Conservation (phyloP, 2,329 filamentous ascomycete species). For the Mycocentrospora acerina region DNA sequence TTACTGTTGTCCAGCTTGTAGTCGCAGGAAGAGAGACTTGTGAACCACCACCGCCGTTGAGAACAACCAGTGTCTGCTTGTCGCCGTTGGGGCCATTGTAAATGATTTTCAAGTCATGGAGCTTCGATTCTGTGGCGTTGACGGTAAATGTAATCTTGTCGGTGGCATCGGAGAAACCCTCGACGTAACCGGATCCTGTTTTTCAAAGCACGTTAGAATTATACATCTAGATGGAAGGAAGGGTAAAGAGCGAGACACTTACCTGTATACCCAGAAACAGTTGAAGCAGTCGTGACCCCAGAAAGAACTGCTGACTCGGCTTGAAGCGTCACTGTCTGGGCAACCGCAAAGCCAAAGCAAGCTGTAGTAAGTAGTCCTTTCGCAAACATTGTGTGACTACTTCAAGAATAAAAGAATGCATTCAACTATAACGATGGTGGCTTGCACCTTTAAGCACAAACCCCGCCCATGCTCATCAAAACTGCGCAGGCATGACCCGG, state of each 20-base stretch:
- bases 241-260: neutral
- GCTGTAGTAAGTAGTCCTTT: no score
- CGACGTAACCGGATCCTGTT: conserved; percentile 51
- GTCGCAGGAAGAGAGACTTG: conserved; percentile 47
- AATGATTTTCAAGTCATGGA: conserved; percentile 50
- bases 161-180: conserved; percentile 46
- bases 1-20: conserved; percentile 41
- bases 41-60: conserved; percentile 47
- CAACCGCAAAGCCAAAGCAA: conserved; percentile 4
- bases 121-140: conserved; percentile 33
- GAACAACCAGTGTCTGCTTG: conserved; percentile 48
- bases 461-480: no score
- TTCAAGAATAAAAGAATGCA: no score
- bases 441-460: no score
- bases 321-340: conserved; percentile 33
- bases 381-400: no score
- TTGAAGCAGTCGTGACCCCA: conserved; percentile 45
- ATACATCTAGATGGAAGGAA: neutral
- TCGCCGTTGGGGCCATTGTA: conserved; percentile 52
- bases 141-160: conserved; percentile 51
- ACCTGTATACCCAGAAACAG: conserved; percentile 46
- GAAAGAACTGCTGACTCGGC: conserved; percentile 47
- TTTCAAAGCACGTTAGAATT: conserved; percentile 3
- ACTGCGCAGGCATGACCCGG: no score
- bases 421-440: no score